Evolutionary conservation across 2,329 filamentous ascomycete species (phyloP), one percentile per base, ranked within the genome.

Genomic region (Aurifilum marmelostoma): DNA sequence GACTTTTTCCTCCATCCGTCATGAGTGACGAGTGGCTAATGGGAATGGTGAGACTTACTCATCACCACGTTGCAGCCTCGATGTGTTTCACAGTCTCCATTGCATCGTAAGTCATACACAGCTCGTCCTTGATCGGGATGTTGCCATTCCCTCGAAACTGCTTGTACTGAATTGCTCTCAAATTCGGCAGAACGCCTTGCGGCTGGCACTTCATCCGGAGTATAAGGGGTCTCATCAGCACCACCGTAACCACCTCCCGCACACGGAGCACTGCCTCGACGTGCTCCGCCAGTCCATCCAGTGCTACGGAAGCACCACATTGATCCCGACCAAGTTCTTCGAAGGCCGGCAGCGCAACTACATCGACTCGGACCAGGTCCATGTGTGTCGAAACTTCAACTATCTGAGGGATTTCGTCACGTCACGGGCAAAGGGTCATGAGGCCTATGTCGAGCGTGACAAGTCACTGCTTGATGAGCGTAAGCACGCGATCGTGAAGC

Each of bases 401-500:
- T 69, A 61, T 18, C 58, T 71, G 9, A 64, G 69, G 6, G 60
- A 69, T 12, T 69, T 58, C 16, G 39, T 37, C 9, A 67, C 67
- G 3, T 71, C 80, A 0, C 76, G 65, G 11, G 65, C 65, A 18
- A 67, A 52, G 9, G 65, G 65, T 9, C 65, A 67, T 18, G 65
- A 52, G 1, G 65, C 65, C 24, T 67, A 62, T 41, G 43, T 62
- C 6, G 41, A 47, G 32, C 61, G 65, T 34, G 65, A 67, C 7
- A 59, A 24, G 41, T 61, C 65, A 2, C 47, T 67, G 11, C 58
- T 67, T 34, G 65, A 67, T 41, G 65, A 41, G 47, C 43, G n/a
- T 9, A 67, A 67, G 65, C 58, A 67, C 37, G 43, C 65, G 16
- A 54, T 67, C 32, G 65, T 62, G 8, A 47, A 67, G 21, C 58